phyloP scores from a whole-genome alignment of 495 filamentous ascomycete species.

The Pseudoneurospora amorphoporcata region DNA sequence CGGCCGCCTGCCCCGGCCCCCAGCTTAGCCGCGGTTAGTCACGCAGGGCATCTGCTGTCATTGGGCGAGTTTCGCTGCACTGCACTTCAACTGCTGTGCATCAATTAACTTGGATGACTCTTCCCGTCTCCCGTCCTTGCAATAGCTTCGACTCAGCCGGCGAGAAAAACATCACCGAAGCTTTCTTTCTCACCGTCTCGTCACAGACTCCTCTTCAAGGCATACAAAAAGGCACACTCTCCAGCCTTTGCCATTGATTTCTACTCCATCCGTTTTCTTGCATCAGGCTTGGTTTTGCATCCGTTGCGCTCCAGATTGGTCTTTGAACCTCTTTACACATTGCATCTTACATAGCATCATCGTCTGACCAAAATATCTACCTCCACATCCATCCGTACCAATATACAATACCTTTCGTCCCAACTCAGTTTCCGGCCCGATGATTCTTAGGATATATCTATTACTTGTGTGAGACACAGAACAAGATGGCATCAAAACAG shows the following conservation, averaged over 20 bases:
- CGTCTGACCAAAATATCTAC: not conserved
- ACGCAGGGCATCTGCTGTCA: not conserved
- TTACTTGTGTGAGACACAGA: constrained; percentile 3
- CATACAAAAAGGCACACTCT: not conserved
- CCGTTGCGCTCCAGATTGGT: too few relatives aligned
- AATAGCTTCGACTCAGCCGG: constrained; percentile 20
- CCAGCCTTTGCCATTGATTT: not conserved
- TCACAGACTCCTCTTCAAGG: not conserved
- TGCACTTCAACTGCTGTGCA: not conserved
- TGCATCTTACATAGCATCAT: not conserved
- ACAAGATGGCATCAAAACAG: constrained; percentile 48
- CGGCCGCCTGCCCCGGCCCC: not conserved
- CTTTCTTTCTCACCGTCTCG: not conserved
- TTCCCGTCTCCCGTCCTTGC: not conserved
- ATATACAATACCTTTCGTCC: not conserved
- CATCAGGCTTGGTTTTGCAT: not conserved
- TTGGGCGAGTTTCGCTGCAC: not conserved
- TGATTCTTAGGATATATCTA: constrained; percentile 11
- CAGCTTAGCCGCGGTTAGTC: not conserved
- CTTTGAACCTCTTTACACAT: not conserved
- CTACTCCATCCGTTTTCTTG: not conserved
- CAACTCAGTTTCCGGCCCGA: not conserved
- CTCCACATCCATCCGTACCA: not conserved
- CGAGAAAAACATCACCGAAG: constrained; percentile 6
- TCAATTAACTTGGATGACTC: not conserved